Percentiles rank a stretch among this genome's conserved stretches.
These are phyloP conservation scores for Rhazya stricta DNA, from an alignment of 257 asterid species.

Conservation along the genomic window DNA sequence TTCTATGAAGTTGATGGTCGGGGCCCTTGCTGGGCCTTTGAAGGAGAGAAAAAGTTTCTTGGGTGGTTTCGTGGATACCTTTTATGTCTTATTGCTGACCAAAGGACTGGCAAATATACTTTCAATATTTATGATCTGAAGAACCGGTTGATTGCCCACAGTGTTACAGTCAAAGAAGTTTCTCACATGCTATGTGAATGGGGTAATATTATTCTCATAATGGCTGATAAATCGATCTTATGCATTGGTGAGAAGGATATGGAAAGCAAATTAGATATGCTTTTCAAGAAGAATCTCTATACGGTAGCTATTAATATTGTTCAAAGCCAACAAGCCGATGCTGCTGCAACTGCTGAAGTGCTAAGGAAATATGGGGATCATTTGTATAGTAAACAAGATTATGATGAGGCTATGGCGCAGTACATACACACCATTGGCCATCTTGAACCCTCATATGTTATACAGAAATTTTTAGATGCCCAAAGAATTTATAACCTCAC, in stretches of 20 bases:
- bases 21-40: slow-evolving; percentile 99
- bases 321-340: slow-evolving; percentile 96
- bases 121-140: slow-evolving; percentile 84
- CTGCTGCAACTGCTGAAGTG: slow-evolving; percentile 92
- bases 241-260: slow-evolving; percentile 91
- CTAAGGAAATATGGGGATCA: slow-evolving; percentile 95
- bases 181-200: slow-evolving; percentile 97
- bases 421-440: slow-evolving; percentile 82
- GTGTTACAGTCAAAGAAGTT: slow-evolving; percentile 64
- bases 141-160: slow-evolving; percentile 82
- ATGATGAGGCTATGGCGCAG: slow-evolving; percentile 94
- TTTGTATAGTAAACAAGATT: slow-evolving; percentile 72
- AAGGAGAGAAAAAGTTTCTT: slow-evolving; percentile 82
- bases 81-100: slow-evolving; percentile 77
- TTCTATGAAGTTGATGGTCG: slow-evolving; percentile 96
- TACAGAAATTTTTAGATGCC: slow-evolving; percentile 95
- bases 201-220: slow-evolving; percentile 84
- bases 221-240: slow-evolving; percentile 76
- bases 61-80: slow-evolving; percentile 98
- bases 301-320: slow-evolving; percentile 89
- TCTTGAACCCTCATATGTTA: slow-evolving; percentile 93
- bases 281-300: slow-evolving; percentile 92
- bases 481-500: slow-evolving; percentile 91
- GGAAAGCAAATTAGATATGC: slow-evolving; percentile 98
- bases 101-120: slow-evolving; percentile 64